Percentiles rank a stretch among this genome's conserved stretches.
Evolutionary conservation across 352 stramenopile genomes (phyloP).

Genomic region (Pythium dissotocum): DNA sequence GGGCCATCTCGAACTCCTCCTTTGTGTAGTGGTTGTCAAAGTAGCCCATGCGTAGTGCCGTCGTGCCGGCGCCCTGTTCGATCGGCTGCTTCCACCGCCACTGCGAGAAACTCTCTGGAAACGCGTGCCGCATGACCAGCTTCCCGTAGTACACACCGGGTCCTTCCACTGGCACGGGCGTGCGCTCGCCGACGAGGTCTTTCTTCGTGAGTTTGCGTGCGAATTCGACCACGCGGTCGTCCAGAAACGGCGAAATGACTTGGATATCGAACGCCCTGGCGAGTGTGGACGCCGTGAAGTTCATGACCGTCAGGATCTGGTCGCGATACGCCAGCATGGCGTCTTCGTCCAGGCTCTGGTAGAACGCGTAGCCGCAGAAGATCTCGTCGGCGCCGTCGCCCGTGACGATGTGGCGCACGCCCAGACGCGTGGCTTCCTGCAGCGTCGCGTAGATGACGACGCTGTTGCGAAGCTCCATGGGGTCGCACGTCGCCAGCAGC

Average conservation of each 20-base stretch:
- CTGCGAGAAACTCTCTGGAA: slow-evolving; percentile 78
- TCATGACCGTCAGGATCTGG: slow-evolving; percentile 79
- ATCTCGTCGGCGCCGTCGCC: slow-evolving; percentile 88
- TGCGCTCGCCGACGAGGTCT: slow-evolving; percentile 68
- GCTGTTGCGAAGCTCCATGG: slow-evolving; percentile 88
- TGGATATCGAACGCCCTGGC: slow-evolving; percentile 59
- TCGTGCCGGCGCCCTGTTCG: slow-evolving; percentile 79
- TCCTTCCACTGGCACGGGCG: slow-evolving; percentile 54
- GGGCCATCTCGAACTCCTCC: slow-evolving; percentile 41
- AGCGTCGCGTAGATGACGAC: slow-evolving; percentile 83
- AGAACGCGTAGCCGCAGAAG: slow-evolving; percentile 89
- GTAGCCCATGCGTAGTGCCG: slow-evolving; percentile 58
- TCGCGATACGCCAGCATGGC: slow-evolving; percentile 67
- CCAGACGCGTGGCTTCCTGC: slow-evolving; percentile 43
- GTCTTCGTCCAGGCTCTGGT: slow-evolving; percentile 58
- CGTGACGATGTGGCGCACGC: slow-evolving; percentile 69
- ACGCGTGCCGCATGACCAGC: slow-evolving; percentile 82
- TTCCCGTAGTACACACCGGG: slow-evolving; percentile 64
- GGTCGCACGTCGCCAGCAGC: slow-evolving; percentile 72
- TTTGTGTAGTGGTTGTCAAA: slow-evolving; percentile 50
- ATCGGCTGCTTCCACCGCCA: slow-evolving; percentile 90
- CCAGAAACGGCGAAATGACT: slow-evolving; percentile 78
- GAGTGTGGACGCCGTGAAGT: slow-evolving; percentile 78
- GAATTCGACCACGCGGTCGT: slow-evolving; percentile 68
- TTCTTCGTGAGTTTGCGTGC: slow-evolving; percentile 53